A percentile compares a stretch with the other conserved stretches of the same genome.
These are phyloP conservation scores for Colletotrichum karsti DNA, from an alignment of 2,329 filamentous ascomycete species.

Conservation along the genomic window DNA sequence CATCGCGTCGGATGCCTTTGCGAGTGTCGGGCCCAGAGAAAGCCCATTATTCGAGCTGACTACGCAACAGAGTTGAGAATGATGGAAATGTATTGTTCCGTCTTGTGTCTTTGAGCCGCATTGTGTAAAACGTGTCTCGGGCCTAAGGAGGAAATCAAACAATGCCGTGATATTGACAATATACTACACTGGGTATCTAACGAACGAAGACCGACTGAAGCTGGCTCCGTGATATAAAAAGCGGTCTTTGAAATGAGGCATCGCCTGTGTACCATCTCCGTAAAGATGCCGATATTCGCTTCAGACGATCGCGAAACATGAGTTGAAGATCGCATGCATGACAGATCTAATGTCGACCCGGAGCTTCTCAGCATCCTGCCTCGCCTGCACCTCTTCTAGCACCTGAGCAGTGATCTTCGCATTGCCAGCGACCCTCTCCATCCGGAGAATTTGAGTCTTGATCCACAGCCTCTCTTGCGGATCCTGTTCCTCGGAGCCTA, in stretches of 20 bases:
- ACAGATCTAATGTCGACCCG: slow-evolving; percentile 54
- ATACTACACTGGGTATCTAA: neutral
- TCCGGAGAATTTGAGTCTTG: slow-evolving; percentile 54
- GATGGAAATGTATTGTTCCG: too few species aligned
- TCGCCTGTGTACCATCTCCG: neutral
- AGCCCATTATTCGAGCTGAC: too few species aligned
- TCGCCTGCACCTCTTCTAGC: slow-evolving; percentile 52
- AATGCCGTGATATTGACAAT: neutral
- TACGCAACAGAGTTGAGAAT: too few species aligned
- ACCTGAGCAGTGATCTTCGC: slow-evolving; percentile 54
- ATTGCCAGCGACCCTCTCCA: slow-evolving; percentile 54
- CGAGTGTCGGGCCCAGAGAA: slow-evolving; percentile 17
- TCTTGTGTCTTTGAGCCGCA: too few species aligned
- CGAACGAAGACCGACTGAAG: too few species aligned
- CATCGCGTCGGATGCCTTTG: slow-evolving; percentile 7
- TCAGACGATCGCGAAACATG: slow-evolving; percentile 59
- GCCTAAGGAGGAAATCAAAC: too few species aligned
- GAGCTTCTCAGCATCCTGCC: slow-evolving; percentile 48
- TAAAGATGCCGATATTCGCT: neutral
- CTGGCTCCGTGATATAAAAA: too few species aligned
- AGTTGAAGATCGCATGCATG: slow-evolving; percentile 59
- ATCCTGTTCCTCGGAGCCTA: slow-evolving; percentile 63
- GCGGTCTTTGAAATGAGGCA: too few species aligned
- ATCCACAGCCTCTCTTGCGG: slow-evolving; percentile 59
- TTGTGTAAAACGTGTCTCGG: too few species aligned